These are phyloP conservation scores for Tetracladium setigerum DNA, from an alignment of 495 filamentous ascomycete genomes.

Conservation along the genomic window DNA sequence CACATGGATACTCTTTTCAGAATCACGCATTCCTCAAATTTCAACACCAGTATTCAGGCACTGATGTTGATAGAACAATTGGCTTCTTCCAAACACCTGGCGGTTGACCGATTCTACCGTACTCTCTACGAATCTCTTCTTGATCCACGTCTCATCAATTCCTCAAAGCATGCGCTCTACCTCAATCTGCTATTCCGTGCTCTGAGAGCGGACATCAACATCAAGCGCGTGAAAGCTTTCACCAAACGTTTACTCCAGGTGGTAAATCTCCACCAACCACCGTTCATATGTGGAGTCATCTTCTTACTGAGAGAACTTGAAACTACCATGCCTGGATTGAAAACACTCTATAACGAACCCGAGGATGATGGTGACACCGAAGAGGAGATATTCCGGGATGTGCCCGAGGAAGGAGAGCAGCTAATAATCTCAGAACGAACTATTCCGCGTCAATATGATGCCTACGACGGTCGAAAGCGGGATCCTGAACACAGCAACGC, in stretches of 20 bases:
- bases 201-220: constrained; percentile 77
- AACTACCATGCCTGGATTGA: constrained; percentile 63
- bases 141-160: constrained; percentile 77
- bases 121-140: constrained; percentile 92
- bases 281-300: constrained; percentile 83
- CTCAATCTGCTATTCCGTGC: constrained; percentile 85
- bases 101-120: constrained; percentile 84
- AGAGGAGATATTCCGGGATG: constrained; percentile 62
- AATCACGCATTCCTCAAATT: constrained; percentile 95
- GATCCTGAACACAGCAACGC: constrained; percentile 89
- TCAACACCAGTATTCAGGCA: constrained; percentile 96
- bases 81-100: constrained; percentile 63
- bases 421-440: background rate
- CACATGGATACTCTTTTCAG: constrained; percentile 90
- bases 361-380: constrained; percentile 60
- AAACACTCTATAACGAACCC: constrained; percentile 61
- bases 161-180: constrained; percentile 92
- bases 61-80: constrained; percentile 94
- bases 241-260: constrained; percentile 87
- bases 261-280: constrained; percentile 77
- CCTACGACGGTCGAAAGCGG: constrained; percentile 83
- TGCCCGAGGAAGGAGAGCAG: constrained; percentile 38
- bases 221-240: constrained; percentile 89
- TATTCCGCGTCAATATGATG: constrained; percentile 1
- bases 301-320: constrained; percentile 81